A percentile compares a stretch with the other conserved stretches of the same genome.
phyloP scores from a whole-genome alignment of 1,139 yeast species.

The Yamadazyma aaseri region DNA sequence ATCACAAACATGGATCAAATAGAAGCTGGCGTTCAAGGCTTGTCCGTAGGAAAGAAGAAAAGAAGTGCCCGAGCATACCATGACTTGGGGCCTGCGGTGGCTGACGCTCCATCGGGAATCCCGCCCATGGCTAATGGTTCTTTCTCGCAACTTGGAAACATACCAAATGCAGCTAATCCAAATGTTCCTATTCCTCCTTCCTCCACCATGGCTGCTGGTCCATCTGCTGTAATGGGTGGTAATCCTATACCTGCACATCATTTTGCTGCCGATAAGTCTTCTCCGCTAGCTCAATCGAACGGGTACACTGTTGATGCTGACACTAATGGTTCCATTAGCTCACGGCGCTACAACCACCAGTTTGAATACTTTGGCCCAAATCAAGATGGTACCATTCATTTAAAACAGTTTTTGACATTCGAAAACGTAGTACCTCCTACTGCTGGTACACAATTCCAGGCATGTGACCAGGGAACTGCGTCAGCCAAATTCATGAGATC shows the following conservation, averaged over 20 bases:
- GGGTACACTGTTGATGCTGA: too few relatives aligned
- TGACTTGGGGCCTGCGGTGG: too few relatives aligned
- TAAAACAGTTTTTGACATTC: slow-evolving; percentile 60
- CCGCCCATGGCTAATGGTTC: too few relatives aligned
- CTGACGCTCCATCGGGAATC: too few relatives aligned
- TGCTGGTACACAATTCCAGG: slow-evolving; percentile 68
- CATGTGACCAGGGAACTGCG: slow-evolving; percentile 81
- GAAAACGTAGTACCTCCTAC: slow-evolving; percentile 79
- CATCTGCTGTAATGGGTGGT: too few relatives aligned
- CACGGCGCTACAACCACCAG: slow-evolving; percentile 56
- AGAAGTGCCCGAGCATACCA: slow-evolving; percentile 50
- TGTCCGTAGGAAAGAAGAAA: slow-evolving; percentile 21
- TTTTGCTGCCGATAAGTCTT: too few relatives aligned
- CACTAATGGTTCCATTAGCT: slow-evolving; percentile 48
- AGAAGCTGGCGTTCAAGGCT: slow-evolving; percentile 5
- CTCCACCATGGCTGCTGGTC: background rate
- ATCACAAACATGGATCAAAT: slow-evolving; percentile 20
- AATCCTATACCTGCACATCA: too few relatives aligned
- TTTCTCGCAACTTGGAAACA: too few relatives aligned
- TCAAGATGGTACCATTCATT: slow-evolving; percentile 16
- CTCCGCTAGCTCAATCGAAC: too few relatives aligned
- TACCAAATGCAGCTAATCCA: too few relatives aligned
- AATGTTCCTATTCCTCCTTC: background rate
- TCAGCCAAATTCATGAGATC: slow-evolving; percentile 78
- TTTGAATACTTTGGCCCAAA: slow-evolving; percentile 36